Evolutionary conservation across 1,284 basidiomycete species (phyloP).

Genomic region (Stereum hirsutum): DNA sequence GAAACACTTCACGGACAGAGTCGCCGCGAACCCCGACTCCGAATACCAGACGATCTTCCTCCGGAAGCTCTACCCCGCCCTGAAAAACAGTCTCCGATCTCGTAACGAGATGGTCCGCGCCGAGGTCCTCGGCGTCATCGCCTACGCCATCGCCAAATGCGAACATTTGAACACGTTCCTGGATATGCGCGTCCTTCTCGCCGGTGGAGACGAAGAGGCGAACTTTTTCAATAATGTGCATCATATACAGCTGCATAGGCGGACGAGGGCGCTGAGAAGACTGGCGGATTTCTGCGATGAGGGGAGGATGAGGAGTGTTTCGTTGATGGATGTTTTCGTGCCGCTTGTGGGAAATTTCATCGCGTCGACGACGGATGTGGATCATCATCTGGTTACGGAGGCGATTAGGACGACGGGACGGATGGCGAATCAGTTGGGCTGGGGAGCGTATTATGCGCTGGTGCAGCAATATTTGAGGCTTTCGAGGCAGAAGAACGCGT

Average conservation of each 20-base stretch:
- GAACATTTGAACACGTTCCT: slow-evolving; percentile 50
- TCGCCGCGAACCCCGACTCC: slow-evolving; percentile 26
- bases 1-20: slow-evolving; percentile 69
- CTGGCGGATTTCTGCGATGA: slow-evolving; percentile 78
- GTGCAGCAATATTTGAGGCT: slow-evolving; percentile 80
- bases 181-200: slow-evolving; percentile 81
- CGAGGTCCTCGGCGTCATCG: slow-evolving; percentile 79
- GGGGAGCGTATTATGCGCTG: slow-evolving; percentile 81
- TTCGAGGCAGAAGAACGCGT: slow-evolving; percentile 62
- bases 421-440: slow-evolving; percentile 68
- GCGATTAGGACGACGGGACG: slow-evolving; percentile 74
- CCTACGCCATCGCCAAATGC: slow-evolving; percentile 68
- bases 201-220: slow-evolving; percentile 88
- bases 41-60: slow-evolving; percentile 51
- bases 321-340: slow-evolving; percentile 78
- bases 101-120: slow-evolving; percentile 84
- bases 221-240: slow-evolving; percentile 96
- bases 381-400: slow-evolving; percentile 91
- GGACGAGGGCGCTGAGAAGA: slow-evolving; percentile 81
- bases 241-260: slow-evolving; percentile 91
- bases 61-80: slow-evolving; percentile 67
- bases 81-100: slow-evolving; percentile 78
- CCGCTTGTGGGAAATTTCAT: slow-evolving; percentile 86
- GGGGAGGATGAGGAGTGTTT: slow-evolving; percentile 61
- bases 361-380: slow-evolving; percentile 56